A percentile compares a stretch with the other conserved stretches of the same genome.
phyloP scores from a whole-genome alignment of 208 protist species.

The Leishmania arabica region DNA sequence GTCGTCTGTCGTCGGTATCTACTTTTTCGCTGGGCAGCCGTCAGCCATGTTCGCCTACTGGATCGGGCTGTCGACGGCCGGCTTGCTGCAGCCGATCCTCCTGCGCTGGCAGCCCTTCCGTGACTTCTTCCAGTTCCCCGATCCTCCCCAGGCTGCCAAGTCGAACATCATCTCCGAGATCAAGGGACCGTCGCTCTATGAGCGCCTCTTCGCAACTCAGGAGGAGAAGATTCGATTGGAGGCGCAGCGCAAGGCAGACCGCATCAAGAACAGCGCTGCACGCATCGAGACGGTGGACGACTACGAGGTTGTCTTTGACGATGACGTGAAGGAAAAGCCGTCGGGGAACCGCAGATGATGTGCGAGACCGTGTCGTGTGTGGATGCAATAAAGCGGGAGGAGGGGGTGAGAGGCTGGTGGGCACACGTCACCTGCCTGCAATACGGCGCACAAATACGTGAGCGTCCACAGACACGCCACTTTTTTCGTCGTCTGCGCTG shows the following conservation, averaged over 20 bases:
- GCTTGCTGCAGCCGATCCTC: slow-evolving; percentile 83
- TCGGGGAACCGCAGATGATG: background rate
- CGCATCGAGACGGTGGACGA: slow-evolving; percentile 74
- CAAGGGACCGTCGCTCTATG: slow-evolving; percentile 69
- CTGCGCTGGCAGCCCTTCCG: slow-evolving; percentile 88
- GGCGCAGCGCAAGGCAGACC: slow-evolving; percentile 44
- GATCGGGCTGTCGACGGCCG: slow-evolving; percentile 83
- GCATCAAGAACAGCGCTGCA: slow-evolving; percentile 38
- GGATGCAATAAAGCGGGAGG: background rate
- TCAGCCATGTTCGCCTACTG: slow-evolving; percentile 90
- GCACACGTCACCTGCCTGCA: background rate
- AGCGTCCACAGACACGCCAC: background rate
- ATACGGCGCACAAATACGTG: background rate
- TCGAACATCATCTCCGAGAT: slow-evolving; percentile 63
- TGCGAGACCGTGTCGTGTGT: background rate
- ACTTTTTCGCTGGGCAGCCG: slow-evolving; percentile 80
- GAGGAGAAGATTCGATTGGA: slow-evolving; percentile 59
- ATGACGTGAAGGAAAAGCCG: slow-evolving; percentile 14
- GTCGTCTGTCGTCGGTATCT: slow-evolving; percentile 67
- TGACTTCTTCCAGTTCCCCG: slow-evolving; percentile 81
- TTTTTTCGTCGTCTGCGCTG: background rate
- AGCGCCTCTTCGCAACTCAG: slow-evolving; percentile 68
- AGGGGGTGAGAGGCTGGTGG: background rate
- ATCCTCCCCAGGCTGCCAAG: slow-evolving; percentile 77
- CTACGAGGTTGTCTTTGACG: slow-evolving; percentile 78